phyloP scores from a whole-genome alignment of 441 rosid species.

The Geranium incanum region DNA sequence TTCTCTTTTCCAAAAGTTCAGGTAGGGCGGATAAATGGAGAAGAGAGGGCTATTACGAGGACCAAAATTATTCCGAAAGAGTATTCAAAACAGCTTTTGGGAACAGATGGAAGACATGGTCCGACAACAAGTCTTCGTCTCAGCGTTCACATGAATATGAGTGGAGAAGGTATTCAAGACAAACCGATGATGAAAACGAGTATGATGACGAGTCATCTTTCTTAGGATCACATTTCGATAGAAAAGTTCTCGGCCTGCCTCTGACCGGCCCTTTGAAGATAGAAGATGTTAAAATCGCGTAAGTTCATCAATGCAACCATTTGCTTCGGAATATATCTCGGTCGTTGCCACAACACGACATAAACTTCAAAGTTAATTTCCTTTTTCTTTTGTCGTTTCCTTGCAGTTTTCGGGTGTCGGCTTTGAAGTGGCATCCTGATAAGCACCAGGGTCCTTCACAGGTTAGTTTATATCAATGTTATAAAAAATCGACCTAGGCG shows the following conservation, averaged over 20 bases:
- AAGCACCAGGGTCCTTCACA: constrained; percentile 65
- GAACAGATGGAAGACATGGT: constrained; percentile 45
- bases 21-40: constrained; percentile 27
- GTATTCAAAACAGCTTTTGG: constrained; percentile 43
- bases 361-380: not conserved
- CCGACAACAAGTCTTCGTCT: constrained; percentile 28
- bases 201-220: constrained; percentile 29
- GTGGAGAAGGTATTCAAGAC: constrained; percentile 36
- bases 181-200: constrained; percentile 26
- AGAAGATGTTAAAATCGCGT: constrained; percentile 69
- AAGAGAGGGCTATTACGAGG: constrained; percentile 35
- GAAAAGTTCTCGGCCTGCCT: constrained; percentile 52
- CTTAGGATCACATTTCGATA: constrained; percentile 44
- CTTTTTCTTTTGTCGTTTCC: not conserved
- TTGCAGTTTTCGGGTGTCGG: constrained; percentile 56
- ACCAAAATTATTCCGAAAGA: constrained; percentile 34
- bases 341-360: not conserved
- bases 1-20: constrained; percentile 20
- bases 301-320: constrained; percentile 15
- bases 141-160: constrained; percentile 38
- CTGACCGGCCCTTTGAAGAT: constrained; percentile 40
- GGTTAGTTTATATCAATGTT: constrained; percentile 31
- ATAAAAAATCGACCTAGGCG: too few species aligned
- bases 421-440: constrained; percentile 94
- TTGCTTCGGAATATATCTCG: constrained; percentile 4